A percentile compares a stretch with the other conserved stretches of the same genome.
These are phyloP conservation scores for Cephalotrichum gorgonifer DNA, from an alignment of 2,329 filamentous ascomycete species.

Conservation along the genomic window DNA sequence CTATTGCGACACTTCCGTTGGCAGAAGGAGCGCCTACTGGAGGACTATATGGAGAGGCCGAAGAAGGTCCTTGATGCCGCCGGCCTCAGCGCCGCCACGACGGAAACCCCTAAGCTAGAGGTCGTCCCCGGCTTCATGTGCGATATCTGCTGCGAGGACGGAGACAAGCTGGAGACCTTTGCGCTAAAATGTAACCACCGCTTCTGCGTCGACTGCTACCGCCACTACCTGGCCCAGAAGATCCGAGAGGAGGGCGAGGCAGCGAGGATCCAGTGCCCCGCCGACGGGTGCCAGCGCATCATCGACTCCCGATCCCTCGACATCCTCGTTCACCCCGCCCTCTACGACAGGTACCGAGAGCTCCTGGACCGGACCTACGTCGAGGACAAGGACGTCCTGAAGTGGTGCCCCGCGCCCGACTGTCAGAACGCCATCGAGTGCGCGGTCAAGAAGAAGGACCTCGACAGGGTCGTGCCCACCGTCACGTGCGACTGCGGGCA, in stretches of 20 bases:
- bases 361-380: slow-evolving; percentile 91
- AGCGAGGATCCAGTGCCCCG: slow-evolving; percentile 85
- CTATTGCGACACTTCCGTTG: slow-evolving; percentile 81
- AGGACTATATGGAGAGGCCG: slow-evolving; percentile 89
- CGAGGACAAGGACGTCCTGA: slow-evolving; percentile 88
- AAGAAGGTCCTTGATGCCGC: slow-evolving; percentile 74
- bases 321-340: slow-evolving; percentile 53
- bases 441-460: slow-evolving; percentile 73
- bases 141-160: slow-evolving; percentile 94
- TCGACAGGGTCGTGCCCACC: slow-evolving; percentile 77
- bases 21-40: slow-evolving; percentile 93
- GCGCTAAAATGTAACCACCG: slow-evolving; percentile 92
- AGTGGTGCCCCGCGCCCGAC: slow-evolving; percentile 98
- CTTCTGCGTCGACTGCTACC: slow-evolving; percentile 87
- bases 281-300: slow-evolving; percentile 77
- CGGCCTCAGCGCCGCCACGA: slow-evolving; percentile 61
- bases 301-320: slow-evolving; percentile 84
- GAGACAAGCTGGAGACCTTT: slow-evolving; percentile 65
- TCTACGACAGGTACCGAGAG: slow-evolving; percentile 61
- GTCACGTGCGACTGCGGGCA: slow-evolving; percentile 78
- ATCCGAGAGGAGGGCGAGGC: slow-evolving; percentile 94
- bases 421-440: slow-evolving; percentile 92
- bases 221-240: slow-evolving; percentile 84
- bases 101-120: slow-evolving; percentile 56
- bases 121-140: slow-evolving; percentile 70